Evolutionary conservation across 805 yeast species (phyloP).

Genomic region (Teunomyces lycoperdinae): DNA sequence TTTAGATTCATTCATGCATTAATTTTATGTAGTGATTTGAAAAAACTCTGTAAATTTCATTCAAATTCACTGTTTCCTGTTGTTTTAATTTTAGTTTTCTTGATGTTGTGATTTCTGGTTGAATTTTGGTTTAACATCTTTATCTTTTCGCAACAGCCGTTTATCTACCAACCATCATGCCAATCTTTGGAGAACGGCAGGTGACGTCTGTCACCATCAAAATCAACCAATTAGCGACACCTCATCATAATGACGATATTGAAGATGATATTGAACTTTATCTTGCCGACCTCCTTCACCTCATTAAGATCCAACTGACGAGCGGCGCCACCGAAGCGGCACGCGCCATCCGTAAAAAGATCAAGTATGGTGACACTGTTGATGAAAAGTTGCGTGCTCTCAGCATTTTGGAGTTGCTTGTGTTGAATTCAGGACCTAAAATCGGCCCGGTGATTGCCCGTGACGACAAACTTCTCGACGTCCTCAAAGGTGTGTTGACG

Average conservation of each 20-base stretch:
- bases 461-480: constrained; percentile 66
- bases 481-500: constrained; percentile 51
- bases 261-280: constrained; percentile 38
- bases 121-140: not conserved
- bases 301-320: constrained; percentile 37
- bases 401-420: constrained; percentile 34
- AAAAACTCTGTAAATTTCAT: too few relatives aligned
- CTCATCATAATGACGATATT: constrained; percentile 39
- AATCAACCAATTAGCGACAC: constrained; percentile 49
- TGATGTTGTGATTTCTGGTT: not conserved
- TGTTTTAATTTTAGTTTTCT: not conserved
- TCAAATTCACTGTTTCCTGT: not conserved
- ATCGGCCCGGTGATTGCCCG: constrained; percentile 50
- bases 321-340: constrained; percentile 71
- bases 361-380: constrained; percentile 72
- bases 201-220: constrained; percentile 68
- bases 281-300: constrained; percentile 56
- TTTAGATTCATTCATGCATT: too few relatives aligned
- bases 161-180: constrained; percentile 15
- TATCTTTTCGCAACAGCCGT: not conserved
- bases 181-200: constrained; percentile 58
- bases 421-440: constrained; percentile 42
- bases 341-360: constrained; percentile 79
- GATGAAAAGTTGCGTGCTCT: constrained; percentile 68
- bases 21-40: too few relatives aligned